These are phyloP conservation scores for Talaromyces rugulosus DNA, from an alignment of 2,329 filamentous ascomycete species.

Conservation along the genomic window DNA sequence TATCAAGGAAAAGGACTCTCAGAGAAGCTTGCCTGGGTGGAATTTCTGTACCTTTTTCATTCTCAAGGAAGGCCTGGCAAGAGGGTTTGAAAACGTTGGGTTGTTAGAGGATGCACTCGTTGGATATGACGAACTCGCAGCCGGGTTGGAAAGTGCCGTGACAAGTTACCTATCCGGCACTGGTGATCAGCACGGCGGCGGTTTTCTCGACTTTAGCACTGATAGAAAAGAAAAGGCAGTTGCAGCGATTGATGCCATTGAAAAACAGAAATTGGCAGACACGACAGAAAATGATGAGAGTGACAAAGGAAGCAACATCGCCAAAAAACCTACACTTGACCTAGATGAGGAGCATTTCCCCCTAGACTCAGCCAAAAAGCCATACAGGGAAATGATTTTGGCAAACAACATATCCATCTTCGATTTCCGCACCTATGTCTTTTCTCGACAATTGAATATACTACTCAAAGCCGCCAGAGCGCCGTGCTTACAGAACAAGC, in stretches of 20 bases:
- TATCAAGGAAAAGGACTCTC: slow-evolving; percentile 87
- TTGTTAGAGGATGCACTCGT: slow-evolving; percentile 92
- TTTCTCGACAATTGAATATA: slow-evolving; percentile 79
- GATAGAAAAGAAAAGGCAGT: slow-evolving; percentile 63
- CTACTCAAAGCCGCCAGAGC: slow-evolving; percentile 76
- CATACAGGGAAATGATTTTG: slow-evolving; percentile 87
- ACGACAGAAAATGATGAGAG: slow-evolving; percentile 12
- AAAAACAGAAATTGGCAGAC: not conserved
- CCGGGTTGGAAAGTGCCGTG: slow-evolving; percentile 78
- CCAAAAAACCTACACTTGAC: slow-evolving; percentile 22
- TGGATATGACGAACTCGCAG: slow-evolving; percentile 88
- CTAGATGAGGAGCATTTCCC: slow-evolving; percentile 33
- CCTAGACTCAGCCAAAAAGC: slow-evolving; percentile 60
- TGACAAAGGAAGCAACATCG: slow-evolving; percentile 28
- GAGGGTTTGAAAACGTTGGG: slow-evolving; percentile 93
- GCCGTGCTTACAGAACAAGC: slow-evolving; percentile 29
- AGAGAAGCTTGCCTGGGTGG: slow-evolving; percentile 86
- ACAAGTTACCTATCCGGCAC: slow-evolving; percentile 64
- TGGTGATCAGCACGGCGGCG: slow-evolving; percentile 64
- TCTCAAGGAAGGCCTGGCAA: slow-evolving; percentile 87
- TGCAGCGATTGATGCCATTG: slow-evolving; percentile 43
- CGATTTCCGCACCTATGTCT: slow-evolving; percentile 92
- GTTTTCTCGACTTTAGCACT: slow-evolving; percentile 67
- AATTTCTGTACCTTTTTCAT: slow-evolving; percentile 99
- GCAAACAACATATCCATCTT: slow-evolving; percentile 94